These are phyloP conservation scores for Trichosporon faecale DNA, from an alignment of 1,284 basidiomycete species.

Conservation along the genomic window DNA sequence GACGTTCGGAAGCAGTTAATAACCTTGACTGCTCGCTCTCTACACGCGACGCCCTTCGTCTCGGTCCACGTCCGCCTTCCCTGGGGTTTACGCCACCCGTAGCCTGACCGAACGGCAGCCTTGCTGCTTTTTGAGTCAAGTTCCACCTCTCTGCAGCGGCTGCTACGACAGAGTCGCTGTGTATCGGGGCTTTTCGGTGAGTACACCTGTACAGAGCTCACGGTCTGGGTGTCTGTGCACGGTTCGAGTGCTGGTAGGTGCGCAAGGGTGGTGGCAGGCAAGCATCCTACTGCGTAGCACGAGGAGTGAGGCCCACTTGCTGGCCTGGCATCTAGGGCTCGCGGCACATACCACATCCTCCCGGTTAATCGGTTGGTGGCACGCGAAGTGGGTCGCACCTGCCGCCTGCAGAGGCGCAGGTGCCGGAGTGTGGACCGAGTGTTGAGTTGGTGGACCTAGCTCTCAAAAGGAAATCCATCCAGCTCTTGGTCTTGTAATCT, in stretches of 20 bases:
- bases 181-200: constrained; percentile 3
- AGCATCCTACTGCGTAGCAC: neutral
- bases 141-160: neutral
- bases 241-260: neutral
- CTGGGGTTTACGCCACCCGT: neutral
- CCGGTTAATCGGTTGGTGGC: neutral
- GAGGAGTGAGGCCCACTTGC: neutral
- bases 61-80: constrained; percentile 1
- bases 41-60: constrained; percentile 5
- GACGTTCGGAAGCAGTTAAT: neutral
- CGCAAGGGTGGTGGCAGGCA: neutral
- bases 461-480: neutral
- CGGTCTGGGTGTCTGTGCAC: constrained; percentile 2
- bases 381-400: neutral
- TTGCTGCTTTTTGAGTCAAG: neutral
- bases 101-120: neutral
- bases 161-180: neutral
- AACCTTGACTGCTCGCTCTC: neutral
- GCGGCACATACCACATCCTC: constrained; percentile 1
- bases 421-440: neutral
- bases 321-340: neutral
- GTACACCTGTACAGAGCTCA: neutral
- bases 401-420: neutral
- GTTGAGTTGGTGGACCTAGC: neutral
- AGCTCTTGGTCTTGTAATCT: neutral